Conservation (phyloP, 208 protist species). For the Leishmania gerbilli region DNA sequence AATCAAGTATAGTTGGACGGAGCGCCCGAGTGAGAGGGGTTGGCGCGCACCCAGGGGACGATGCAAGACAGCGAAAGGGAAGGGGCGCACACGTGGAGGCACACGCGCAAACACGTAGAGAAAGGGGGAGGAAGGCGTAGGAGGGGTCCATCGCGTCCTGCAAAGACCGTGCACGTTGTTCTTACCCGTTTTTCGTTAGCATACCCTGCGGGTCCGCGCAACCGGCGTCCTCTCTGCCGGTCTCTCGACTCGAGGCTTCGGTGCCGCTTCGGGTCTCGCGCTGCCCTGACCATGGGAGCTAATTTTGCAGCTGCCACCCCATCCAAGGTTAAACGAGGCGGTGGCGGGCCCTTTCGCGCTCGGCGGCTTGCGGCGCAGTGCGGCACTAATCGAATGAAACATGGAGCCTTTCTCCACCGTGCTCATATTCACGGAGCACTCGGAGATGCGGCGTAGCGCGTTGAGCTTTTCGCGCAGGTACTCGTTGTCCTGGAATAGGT, state of each 20-base stretch:
- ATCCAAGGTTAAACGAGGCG: background rate
- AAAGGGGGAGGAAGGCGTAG: background rate
- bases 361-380: conserved; percentile 15
- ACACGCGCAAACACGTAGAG: background rate
- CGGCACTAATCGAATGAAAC: conserved; percentile 28
- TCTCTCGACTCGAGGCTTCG: background rate
- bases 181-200: background rate
- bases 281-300: background rate
- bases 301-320: background rate
- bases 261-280: too few species aligned
- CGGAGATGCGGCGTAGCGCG: conserved; percentile 30
- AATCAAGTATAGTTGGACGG: background rate
- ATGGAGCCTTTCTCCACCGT: conserved; percentile 23
- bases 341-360: background rate
- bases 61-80: background rate
- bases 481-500: conserved; percentile 31
- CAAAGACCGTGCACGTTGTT: background rate
- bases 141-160: background rate
- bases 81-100: background rate
- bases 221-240: background rate
- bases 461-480: conserved; percentile 30
- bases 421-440: conserved; percentile 31
- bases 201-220: background rate
- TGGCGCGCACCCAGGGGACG: background rate
- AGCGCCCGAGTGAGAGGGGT: background rate